These are phyloP conservation scores for Candida sojae DNA, from an alignment of 1,139 yeast genomes.

Conservation along the genomic window DNA sequence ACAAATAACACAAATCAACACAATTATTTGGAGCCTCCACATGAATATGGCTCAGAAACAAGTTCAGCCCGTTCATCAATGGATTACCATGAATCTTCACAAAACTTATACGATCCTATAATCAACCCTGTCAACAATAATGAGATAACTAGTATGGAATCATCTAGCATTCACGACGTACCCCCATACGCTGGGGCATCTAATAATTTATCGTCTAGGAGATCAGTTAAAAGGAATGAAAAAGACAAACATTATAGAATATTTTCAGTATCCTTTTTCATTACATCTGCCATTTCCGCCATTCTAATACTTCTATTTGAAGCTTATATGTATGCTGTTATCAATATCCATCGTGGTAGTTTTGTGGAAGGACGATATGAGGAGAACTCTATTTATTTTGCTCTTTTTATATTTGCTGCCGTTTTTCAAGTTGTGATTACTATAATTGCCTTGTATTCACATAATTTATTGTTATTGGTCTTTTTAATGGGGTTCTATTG, in stretches of 20 bases:
- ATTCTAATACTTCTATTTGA: slow-evolving; percentile 30
- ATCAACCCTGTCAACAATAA: not conserved
- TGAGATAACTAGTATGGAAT: not conserved
- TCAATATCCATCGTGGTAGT: slow-evolving; percentile 29
- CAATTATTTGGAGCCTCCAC: not conserved
- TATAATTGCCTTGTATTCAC: slow-evolving; percentile 41
- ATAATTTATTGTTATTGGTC: slow-evolving; percentile 43
- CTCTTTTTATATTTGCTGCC: slow-evolving; percentile 48
- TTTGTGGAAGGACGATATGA: slow-evolving; percentile 22
- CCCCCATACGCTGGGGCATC: not conserved
- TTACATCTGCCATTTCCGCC: slow-evolving; percentile 32
- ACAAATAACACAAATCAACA: not conserved
- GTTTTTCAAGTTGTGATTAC: slow-evolving; percentile 43
- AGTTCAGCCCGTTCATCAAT: not conserved
- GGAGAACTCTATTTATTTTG: slow-evolving; percentile 26
- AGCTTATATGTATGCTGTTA: slow-evolving; percentile 36
- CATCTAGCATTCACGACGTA: not conserved
- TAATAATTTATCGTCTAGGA: not conserved
- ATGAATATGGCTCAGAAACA: not conserved
- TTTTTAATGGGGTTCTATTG: slow-evolving; percentile 46
- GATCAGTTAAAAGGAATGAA: not conserved
- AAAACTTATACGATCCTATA: not conserved
- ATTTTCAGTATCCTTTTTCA: slow-evolving; percentile 22
- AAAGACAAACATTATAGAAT: slow-evolving; percentile 11
- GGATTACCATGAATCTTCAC: not conserved